phyloP scores from a whole-genome alignment of 2,329 filamentous ascomycete species.

The Talaromyces sp. region DNA sequence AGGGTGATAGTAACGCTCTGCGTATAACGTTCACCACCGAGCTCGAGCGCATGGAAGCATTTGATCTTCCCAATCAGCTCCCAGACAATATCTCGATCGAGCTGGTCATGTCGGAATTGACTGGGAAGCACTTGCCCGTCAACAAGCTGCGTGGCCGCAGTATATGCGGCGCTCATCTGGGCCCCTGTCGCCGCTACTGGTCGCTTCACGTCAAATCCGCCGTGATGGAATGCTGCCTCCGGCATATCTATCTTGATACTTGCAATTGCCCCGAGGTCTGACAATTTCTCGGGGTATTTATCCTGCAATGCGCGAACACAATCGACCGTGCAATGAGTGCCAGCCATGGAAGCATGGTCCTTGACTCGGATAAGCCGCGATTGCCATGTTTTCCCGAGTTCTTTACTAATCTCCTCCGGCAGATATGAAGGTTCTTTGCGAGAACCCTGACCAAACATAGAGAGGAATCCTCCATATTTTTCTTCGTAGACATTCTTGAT shows the following conservation, averaged over 20 bases:
- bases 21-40: conserved; percentile 13
- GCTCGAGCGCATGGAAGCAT: conserved; percentile 19
- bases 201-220: conserved; percentile 32
- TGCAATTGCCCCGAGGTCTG: conserved; percentile 11
- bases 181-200: conserved; percentile 35
- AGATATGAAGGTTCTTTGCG: conserved; percentile 24
- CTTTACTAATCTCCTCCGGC: conserved; percentile 26
- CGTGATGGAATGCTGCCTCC: conserved; percentile 29
- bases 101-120: conserved; percentile 28
- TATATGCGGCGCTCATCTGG: conserved; percentile 38
- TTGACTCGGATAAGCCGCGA: conserved; percentile 30
- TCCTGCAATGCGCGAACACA: conserved; percentile 29
- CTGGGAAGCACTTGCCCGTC: conserved; percentile 32
- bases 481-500: conserved; percentile 41
- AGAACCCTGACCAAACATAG: conserved; percentile 31
- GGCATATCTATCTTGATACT: conserved; percentile 5
- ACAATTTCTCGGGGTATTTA: conserved; percentile 9
- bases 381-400: conserved; percentile 35
- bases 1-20: conserved; percentile 22
- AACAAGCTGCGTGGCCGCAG: conserved; percentile 35
- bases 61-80: conserved; percentile 28
- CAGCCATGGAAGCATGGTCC: conserved; percentile 35
- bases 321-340: conserved; percentile 34
- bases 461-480: conserved; percentile 41
- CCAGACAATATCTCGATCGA: conserved; percentile 36